Conservation (phyloP, 1,284 basidiomycete species). For the Phellinidium pouzarii region DNA sequence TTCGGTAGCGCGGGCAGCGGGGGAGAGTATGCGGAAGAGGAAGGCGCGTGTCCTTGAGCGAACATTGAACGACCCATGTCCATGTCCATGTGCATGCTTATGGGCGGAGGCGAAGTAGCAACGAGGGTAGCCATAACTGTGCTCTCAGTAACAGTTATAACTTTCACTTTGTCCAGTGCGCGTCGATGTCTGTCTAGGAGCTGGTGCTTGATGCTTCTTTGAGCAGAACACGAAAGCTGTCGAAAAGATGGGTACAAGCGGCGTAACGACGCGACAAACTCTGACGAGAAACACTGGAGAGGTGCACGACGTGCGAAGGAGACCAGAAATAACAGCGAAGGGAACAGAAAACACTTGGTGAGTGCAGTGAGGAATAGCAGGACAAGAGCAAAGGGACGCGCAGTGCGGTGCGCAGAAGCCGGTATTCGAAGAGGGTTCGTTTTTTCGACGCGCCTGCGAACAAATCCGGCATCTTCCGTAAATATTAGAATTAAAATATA, state of each 20-base stretch:
- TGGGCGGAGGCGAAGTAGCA: slow-evolving; percentile 11
- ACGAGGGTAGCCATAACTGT: slow-evolving; percentile 12
- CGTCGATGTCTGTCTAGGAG: not conserved
- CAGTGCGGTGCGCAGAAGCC: too few relatives aligned
- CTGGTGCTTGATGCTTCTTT: not conserved
- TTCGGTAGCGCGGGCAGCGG: not conserved
- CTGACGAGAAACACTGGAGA: not conserved
- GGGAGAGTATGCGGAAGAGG: slow-evolving; percentile 4
- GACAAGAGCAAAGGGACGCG: not conserved
- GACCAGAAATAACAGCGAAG: not conserved
- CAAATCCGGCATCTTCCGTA: too few relatives aligned
- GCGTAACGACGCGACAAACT: not conserved
- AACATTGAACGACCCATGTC: not conserved
- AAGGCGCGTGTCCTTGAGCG: not conserved
- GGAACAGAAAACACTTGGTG: not conserved
- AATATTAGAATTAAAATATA: too few relatives aligned
- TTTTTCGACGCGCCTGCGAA: not conserved
- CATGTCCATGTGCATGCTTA: not conserved
- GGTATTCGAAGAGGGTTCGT: too few relatives aligned
- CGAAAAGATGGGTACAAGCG: not conserved
- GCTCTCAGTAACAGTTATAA: not conserved
- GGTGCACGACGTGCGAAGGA: not conserved
- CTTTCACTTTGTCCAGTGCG: not conserved
- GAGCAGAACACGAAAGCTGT: not conserved
- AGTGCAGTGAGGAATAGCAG: not conserved